Percentiles rank a stretch among this genome's conserved stretches.
Evolutionary conservation across 1,139 yeast species (phyloP).

Genomic region (Suhomyces coccinellae): DNA sequence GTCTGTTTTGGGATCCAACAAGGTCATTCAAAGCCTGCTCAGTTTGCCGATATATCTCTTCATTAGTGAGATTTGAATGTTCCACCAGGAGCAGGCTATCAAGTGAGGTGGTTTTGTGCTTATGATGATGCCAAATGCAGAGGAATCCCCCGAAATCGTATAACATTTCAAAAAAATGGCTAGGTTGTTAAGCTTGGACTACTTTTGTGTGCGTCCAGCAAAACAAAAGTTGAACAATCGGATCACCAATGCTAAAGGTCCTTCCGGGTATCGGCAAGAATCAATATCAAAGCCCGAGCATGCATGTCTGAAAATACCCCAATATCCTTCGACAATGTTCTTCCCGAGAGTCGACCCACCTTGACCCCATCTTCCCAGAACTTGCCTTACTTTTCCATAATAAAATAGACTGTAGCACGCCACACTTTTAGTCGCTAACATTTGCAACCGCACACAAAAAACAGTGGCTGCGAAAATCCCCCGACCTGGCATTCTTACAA

Average conservation of each 20-base stretch:
- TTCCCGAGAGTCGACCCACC: neutral
- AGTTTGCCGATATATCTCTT: neutral
- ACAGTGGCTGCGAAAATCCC: constrained; percentile 4
- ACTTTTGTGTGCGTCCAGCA: no score
- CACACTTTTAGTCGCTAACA: neutral
- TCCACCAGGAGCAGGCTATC: neutral
- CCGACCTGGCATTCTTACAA: no score
- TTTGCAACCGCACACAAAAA: constrained; percentile 3
- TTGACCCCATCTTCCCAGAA: neutral
- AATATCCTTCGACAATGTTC: neutral
- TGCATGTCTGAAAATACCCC: neutral
- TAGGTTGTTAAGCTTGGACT: no score
- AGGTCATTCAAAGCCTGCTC: neutral
- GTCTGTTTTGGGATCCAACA: neutral
- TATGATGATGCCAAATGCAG: no score
- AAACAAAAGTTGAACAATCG: no score
- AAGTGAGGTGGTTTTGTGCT: neutral
- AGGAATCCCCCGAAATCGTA: no score
- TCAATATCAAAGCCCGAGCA: neutral
- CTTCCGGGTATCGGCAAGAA: no score
- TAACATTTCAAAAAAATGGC: no score
- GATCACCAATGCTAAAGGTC: no score
- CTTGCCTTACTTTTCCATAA: neutral
- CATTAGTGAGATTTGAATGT: neutral
- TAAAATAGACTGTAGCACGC: neutral